phyloP scores from a whole-genome alignment of 2,329 filamentous ascomycete genomes.

The Colletotrichum sojae region DNA sequence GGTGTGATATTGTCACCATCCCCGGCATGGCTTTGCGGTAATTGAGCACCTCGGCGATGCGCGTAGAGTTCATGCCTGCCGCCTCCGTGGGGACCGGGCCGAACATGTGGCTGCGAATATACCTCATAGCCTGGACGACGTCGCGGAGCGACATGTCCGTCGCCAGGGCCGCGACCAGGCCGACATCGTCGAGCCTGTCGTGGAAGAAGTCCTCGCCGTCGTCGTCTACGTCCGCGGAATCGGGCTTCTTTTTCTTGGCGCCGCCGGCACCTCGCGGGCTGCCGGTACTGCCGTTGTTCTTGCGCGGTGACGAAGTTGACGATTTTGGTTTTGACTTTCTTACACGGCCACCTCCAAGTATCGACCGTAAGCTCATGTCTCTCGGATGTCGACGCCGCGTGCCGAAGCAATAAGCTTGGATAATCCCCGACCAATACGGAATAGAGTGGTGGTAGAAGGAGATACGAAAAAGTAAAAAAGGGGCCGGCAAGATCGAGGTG shows the following conservation, averaged over 20 bases:
- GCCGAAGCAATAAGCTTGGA: background rate
- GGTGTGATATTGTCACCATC: conserved; percentile 75
- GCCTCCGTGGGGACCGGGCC: conserved; percentile 69
- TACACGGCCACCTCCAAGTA: conserved; percentile 55
- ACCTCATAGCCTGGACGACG: conserved; percentile 75
- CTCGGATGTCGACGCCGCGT: conserved; percentile 31
- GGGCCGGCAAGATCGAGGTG: conserved; percentile 1
- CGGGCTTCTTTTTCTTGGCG: conserved; percentile 37
- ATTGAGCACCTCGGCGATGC: conserved; percentile 75
- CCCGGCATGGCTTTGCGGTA: conserved; percentile 72
- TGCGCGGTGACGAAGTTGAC: conserved; percentile 46
- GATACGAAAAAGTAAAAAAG: background rate
- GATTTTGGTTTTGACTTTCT: conserved; percentile 47
- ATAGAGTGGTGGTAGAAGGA: too few species aligned
- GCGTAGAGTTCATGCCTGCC: conserved; percentile 74
- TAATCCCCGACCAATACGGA: background rate
- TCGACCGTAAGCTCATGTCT: conserved; percentile 51
- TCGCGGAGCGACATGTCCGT: conserved; percentile 71
- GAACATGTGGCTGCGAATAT: conserved; percentile 75
- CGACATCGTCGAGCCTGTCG: conserved; percentile 72
- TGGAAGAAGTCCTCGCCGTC: conserved; percentile 50
- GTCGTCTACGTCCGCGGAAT: conserved; percentile 1
- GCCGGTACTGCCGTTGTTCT: conserved; percentile 40
- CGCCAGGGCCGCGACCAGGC: conserved; percentile 68
- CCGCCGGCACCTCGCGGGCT: conserved; percentile 4